phyloP scores from a whole-genome alignment of 2,329 filamentous ascomycete species.

The Alternaria gaisen region DNA sequence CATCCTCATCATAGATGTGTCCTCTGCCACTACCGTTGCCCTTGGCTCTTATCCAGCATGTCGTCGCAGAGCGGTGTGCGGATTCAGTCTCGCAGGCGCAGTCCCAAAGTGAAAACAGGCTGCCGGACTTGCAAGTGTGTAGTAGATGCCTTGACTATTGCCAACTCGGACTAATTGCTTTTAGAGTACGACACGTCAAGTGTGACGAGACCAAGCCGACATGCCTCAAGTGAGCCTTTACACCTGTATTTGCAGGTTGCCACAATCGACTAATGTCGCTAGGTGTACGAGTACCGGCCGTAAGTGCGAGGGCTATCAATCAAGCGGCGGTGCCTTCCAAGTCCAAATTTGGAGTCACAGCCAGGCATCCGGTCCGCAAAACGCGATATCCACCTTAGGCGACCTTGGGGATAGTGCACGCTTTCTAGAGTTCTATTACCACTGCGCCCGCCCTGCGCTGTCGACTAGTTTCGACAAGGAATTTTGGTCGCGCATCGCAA shows the following conservation, averaged over 20 bases:
- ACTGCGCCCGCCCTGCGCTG: slow-evolving; percentile 49
- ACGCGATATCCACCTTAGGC: slow-evolving; percentile 15
- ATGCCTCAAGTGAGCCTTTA: slow-evolving; percentile 25
- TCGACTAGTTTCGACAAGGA: slow-evolving; percentile 43
- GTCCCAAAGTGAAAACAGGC: slow-evolving; percentile 36
- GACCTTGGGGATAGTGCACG: slow-evolving; percentile 27
- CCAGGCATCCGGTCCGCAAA: slow-evolving; percentile 8
- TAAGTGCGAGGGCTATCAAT: slow-evolving; percentile 40
- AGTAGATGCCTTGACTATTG: background rate
- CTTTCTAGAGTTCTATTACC: slow-evolving; percentile 55
- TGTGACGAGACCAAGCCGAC: slow-evolving; percentile 37
- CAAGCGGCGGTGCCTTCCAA: slow-evolving; percentile 7
- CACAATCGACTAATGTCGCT: slow-evolving; percentile 5
- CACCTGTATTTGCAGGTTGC: background rate
- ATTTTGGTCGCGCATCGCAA: slow-evolving; percentile 55
- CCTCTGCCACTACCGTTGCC: too few relatives aligned
- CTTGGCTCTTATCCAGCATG: slow-evolving; percentile 8
- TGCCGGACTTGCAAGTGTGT: slow-evolving; percentile 40
- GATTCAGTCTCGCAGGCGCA: slow-evolving; percentile 15
- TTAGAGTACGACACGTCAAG: slow-evolving; percentile 28
- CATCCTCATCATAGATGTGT: background rate
- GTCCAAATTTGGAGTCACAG: slow-evolving; percentile 9
- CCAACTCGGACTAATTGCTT: background rate
- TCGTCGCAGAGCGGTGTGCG: background rate
- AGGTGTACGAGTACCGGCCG: slow-evolving; percentile 44